These are phyloP conservation scores for Colletotrichum euphorbiae DNA, from an alignment of 2,329 filamentous ascomycete genomes.

Conservation along the genomic window DNA sequence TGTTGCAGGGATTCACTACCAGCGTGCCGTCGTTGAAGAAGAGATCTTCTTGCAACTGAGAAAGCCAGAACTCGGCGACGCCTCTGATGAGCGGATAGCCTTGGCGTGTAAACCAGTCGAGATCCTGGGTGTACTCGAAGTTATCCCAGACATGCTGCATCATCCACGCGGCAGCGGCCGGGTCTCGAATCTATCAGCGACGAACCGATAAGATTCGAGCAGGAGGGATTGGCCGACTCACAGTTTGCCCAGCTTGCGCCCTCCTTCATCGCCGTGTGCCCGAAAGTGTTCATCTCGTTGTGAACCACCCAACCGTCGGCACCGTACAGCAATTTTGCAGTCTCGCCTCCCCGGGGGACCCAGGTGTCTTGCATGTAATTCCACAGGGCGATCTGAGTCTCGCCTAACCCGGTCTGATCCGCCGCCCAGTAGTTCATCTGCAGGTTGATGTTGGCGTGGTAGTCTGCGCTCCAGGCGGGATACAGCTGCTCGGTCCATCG, in stretches of 20 bases:
- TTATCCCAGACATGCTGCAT: conserved; percentile 70
- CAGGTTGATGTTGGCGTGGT: conserved; percentile 69
- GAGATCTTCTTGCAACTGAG: conserved; percentile 61
- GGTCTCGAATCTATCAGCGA: conserved; percentile 52
- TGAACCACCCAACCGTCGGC: conserved; percentile 67
- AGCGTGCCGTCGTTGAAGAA: conserved; percentile 63
- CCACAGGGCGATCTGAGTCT: conserved; percentile 60
- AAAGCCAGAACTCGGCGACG: conserved; percentile 67
- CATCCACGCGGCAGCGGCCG: conserved; percentile 66
- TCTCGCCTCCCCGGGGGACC: conserved; percentile 64
- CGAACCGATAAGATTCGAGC: neutral
- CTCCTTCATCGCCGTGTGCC: conserved; percentile 59
- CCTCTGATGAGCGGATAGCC: conserved; percentile 67
- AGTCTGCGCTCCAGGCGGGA: conserved; percentile 61
- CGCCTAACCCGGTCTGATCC: conserved; percentile 63
- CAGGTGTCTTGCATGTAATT: conserved; percentile 65
- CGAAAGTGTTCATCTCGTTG: conserved; percentile 70
- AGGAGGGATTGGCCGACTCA: conserved; percentile 26
- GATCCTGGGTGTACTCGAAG: conserved; percentile 64
- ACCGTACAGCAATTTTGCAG: conserved; percentile 64
- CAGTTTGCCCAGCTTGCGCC: conserved; percentile 49
- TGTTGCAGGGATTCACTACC: conserved; percentile 69
- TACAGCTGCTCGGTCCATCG: conserved; percentile 62
- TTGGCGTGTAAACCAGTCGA: conserved; percentile 56
- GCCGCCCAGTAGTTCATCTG: conserved; percentile 72